Evolutionary conservation across 1,284 basidiomycete genomes (phyloP), one percentile per base, ranked within the genome.

Genomic region (Cystobasidium pallidum): DNA sequence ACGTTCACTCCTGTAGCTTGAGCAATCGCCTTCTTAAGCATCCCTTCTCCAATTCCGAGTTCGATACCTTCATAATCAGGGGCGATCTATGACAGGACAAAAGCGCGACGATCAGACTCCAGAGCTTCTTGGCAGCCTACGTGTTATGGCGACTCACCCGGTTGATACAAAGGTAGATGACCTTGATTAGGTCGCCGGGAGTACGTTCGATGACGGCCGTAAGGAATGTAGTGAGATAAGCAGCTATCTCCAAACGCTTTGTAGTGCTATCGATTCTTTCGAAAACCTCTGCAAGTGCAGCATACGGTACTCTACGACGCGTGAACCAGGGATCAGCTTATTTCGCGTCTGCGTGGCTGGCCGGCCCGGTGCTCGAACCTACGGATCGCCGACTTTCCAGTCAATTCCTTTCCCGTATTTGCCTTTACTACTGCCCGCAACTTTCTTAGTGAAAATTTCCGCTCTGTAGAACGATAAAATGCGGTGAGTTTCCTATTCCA

Each of bases 61-160:
- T 99, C 96, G 55, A 97, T 85, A 2, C 96, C 95, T 76, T 93
- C 85, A 81, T 99, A 99, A 81, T 99, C 96, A 11, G 96, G 95
- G 77, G 92, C 90, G 57, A 99, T 82, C 90, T 96, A 79, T 43
- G 54, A 13, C 39, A 32, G 62, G 24, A 3, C 13, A 13, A 8
- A 8, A 66, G 3, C n/a, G 2, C 30, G 11, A 11, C 51, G 21
- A 6, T 43, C 30, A 28, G n/a, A n/a, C n/a, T n/a, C n/a, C n/a
- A n/a, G n/a, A n/a, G n/a, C n/a, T n/a, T n/a, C n/a, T n/a, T n/a
- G n/a, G n/a, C n/a, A n/a, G n/a, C n/a, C n/a, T n/a, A n/a, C n/a
- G n/a, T n/a, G n/a, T n/a, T n/a, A n/a, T 21, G 15, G 24, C n/a
- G 32, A 47, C 54, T 61, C 80, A 95, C 93, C 74, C 94, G 84